Percentiles rank a stretch among this genome's conserved stretches.
Evolutionary conservation across 2,329 filamentous ascomycete species (phyloP).

Genomic region (Macrophomina pseudophaseolina): DNA sequence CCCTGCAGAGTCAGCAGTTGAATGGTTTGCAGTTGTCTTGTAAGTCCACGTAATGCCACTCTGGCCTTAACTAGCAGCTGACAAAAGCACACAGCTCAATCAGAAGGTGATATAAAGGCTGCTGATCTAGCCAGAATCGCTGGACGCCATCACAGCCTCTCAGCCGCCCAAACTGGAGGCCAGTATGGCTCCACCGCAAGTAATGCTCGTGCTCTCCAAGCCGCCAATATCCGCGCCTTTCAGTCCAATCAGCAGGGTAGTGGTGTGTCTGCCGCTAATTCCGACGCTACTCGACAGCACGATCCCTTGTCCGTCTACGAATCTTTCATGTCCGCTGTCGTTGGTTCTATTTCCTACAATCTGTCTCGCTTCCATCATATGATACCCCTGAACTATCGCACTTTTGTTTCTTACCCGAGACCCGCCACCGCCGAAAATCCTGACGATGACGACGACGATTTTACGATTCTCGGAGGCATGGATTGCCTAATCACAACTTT

Average conservation of each 20-base stretch:
- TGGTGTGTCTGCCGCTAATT: background rate
- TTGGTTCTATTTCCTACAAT: conserved; percentile 42
- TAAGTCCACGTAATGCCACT: background rate
- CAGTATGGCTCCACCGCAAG: conserved; percentile 24
- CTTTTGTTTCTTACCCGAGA: conserved; percentile 38
- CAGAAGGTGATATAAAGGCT: conserved; percentile 39
- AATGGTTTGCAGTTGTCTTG: conserved; percentile 12
- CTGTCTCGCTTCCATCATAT: conserved; percentile 40
- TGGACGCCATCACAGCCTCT: conserved; percentile 33
- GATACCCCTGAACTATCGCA: conserved; percentile 44
- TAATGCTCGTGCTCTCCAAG: conserved; percentile 28
- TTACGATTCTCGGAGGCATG: background rate
- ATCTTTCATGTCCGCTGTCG: conserved; percentile 44
- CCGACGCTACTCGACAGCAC: conserved; percentile 34
- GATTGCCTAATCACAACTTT: conserved; percentile 16
- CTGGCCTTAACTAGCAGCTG: conserved; percentile 28
- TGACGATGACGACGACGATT: conserved; percentile 23
- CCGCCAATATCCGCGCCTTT: conserved; percentile 31
- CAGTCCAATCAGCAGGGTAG: conserved; percentile 32
- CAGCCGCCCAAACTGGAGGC: conserved; percentile 29
- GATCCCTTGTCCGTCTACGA: conserved; percentile 44
- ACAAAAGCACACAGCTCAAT: conserved; percentile 35
- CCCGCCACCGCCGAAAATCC: conserved; percentile 25
- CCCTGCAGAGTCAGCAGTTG: conserved; percentile 24
- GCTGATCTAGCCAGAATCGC: conserved; percentile 41